phyloP scores from a whole-genome alignment of 441 rosid genomes.

The Gossypium aridum region DNA sequence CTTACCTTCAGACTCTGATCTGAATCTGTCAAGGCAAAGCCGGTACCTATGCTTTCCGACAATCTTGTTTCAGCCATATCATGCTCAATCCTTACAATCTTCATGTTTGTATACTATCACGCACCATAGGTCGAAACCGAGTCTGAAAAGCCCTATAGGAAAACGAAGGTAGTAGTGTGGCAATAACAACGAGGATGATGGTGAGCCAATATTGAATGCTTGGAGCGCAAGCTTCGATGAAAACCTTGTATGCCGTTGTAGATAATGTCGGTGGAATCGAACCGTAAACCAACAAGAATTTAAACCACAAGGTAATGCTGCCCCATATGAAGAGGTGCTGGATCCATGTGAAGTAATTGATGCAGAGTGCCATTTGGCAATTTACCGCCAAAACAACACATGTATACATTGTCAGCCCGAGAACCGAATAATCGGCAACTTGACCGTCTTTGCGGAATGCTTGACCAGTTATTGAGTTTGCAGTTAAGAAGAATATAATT shows the following conservation, averaged over 20 bases:
- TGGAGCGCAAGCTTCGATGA: conserved; percentile 63
- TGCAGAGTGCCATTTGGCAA: conserved; percentile 78
- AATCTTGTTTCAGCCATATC: conserved; percentile 26
- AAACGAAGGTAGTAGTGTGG: conserved; percentile 63
- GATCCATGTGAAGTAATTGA: conserved; percentile 92
- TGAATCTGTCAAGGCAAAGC: too few relatives aligned
- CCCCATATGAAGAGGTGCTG: conserved; percentile 92
- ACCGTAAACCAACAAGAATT: conserved; percentile 63
- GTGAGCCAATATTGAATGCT: conserved; percentile 56
- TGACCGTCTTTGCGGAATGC: conserved; percentile 65
- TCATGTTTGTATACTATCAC: conserved; percentile 39
- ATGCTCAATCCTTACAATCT: conserved; percentile 19
- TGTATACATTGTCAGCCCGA: conserved; percentile 81
- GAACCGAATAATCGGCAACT: conserved; percentile 53
- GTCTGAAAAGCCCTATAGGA: conserved; percentile 70
- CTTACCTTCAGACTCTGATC: too few relatives aligned
- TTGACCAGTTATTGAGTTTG: conserved; percentile 41
- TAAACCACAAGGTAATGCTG: conserved; percentile 74
- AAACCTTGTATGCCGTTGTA: conserved; percentile 65
- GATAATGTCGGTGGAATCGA: conserved; percentile 48
- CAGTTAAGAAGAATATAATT: conserved; percentile 64
- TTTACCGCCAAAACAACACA: conserved; percentile 77
- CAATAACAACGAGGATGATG: conserved; percentile 45
- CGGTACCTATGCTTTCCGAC: conserved; percentile 12
- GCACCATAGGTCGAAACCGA: conserved; percentile 63